phyloP scores from a whole-genome alignment of 306 rosid species.

The Geum urbanum region DNA sequence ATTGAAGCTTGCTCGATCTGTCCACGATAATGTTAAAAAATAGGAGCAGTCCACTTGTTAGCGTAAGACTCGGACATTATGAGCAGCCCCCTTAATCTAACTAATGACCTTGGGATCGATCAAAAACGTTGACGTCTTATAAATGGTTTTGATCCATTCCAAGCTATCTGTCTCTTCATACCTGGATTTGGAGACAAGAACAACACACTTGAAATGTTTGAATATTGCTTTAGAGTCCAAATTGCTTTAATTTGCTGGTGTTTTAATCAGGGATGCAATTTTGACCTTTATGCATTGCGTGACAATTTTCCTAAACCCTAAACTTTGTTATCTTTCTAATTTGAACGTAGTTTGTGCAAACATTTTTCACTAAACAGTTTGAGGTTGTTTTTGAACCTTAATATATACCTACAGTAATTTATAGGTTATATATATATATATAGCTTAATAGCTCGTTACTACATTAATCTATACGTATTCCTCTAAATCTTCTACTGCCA shows the following conservation, averaged over 20 bases:
- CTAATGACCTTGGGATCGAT: constrained; percentile 38
- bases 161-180: neutral
- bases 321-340: too few species aligned
- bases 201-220: neutral
- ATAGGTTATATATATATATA: too few species aligned
- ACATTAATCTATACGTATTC: too few species aligned
- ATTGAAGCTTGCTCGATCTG: neutral
- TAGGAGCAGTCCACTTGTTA: constrained; percentile 20
- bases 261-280: too few species aligned
- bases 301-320: too few species aligned
- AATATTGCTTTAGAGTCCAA: neutral
- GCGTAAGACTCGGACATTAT: constrained; percentile 27
- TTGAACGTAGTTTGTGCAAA: too few species aligned
- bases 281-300: too few species aligned
- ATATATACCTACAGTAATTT: too few species aligned
- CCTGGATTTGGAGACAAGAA: constrained; percentile 14
- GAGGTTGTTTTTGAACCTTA: too few species aligned
- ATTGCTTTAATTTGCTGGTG: neutral
- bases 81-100: neutral
- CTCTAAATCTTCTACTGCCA: too few species aligned
- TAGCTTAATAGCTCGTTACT: too few species aligned
- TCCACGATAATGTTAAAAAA: neutral
- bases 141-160: constrained; percentile 17
- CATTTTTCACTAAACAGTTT: too few species aligned
- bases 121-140: constrained; percentile 40